phyloP scores from a whole-genome alignment of 371 early-diverging fungal genomes.

The Mortierella sp. region DNA sequence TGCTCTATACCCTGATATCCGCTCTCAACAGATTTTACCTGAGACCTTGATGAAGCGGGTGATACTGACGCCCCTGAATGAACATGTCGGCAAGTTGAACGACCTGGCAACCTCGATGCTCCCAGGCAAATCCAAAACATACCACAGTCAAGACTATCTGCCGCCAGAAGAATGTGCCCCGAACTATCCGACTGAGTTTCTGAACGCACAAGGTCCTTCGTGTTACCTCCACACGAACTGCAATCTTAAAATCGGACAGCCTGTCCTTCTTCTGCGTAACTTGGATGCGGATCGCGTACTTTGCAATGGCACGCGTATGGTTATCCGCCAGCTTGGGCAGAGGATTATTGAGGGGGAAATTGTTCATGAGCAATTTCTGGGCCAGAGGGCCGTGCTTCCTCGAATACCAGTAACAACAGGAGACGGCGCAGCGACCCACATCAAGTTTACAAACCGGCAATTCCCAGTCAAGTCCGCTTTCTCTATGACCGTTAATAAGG shows the following conservation, averaged over 20 bases:
- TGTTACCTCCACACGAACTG: slow-evolving; percentile 8
- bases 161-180: background rate
- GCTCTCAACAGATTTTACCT: too few species aligned
- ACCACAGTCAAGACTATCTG: too few species aligned
- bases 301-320: slow-evolving; percentile 14
- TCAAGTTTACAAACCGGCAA: slow-evolving; percentile 17
- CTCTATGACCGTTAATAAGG: slow-evolving; percentile 53
- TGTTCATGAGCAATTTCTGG: background rate
- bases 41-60: too few species aligned
- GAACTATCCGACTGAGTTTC: slow-evolving; percentile 6
- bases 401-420: slow-evolving; percentile 9
- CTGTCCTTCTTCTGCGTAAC: slow-evolving; percentile 19
- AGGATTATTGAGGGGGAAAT: slow-evolving; percentile 1
- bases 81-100: too few species aligned
- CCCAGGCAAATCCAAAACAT: too few species aligned
- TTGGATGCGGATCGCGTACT: slow-evolving; percentile 6
- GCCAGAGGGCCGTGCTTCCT: background rate
- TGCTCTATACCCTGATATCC: background rate
- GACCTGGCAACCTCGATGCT: too few species aligned
- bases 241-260: slow-evolving; percentile 15
- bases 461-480: slow-evolving; percentile 50
- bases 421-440: background rate
- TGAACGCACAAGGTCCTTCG: slow-evolving; percentile 8
- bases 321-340: background rate
- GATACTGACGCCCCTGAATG: too few species aligned